Base-by-base conservation (phyloP, 106 monocot genomes). In the Hemerocallis citrina region DNA sequence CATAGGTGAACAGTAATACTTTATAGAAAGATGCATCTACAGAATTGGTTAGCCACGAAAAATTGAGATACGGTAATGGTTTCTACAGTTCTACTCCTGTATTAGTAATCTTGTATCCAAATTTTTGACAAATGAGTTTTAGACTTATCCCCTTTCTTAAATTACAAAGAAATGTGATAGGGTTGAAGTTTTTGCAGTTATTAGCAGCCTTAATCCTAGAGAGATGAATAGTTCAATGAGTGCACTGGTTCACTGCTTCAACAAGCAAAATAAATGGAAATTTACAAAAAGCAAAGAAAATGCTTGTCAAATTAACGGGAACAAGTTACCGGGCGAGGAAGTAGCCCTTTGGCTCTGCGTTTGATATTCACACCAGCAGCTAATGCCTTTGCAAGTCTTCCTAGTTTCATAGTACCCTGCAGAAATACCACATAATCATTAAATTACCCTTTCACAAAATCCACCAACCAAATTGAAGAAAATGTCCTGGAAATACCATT, bases 311-410 rank as follows among this genome's bases (percentile, higher is more conserved):
- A 27, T 39, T 41, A 24, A 15, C 11, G 46, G 34, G 54, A 43
- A 40, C 16, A 52, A 30, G 63, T 68, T 92, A 98, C 98, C 7
- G 92, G 72, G 60, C 98, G 98, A 71, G 98, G 98, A 61, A 98
- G 91, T 19, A 98, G 79, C 50, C 98, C 98, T 68, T 88, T 98
- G 14, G 78, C 81, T 75, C 88, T 81, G 16, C 98, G 81, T 50
- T 76, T 98, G 47, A 68, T 25, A 65, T 98, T 98, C 61, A 92
- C 98, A 34, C 57, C 78, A 59, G 55, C 31, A 58, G 98, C 98
- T 56, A 98, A 73, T 65, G 88, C 72, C 62, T 82, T 98, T 52
- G 98, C 92, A 68, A 98, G 81, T 51, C 92, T 88, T 69, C 98
- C 81, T 40, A 98, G 66, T 71, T 92, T 92, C 82, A 92, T 76